phyloP scores from a whole-genome alignment of 306 rosid genomes.

The Castanopsis chinensis region DNA sequence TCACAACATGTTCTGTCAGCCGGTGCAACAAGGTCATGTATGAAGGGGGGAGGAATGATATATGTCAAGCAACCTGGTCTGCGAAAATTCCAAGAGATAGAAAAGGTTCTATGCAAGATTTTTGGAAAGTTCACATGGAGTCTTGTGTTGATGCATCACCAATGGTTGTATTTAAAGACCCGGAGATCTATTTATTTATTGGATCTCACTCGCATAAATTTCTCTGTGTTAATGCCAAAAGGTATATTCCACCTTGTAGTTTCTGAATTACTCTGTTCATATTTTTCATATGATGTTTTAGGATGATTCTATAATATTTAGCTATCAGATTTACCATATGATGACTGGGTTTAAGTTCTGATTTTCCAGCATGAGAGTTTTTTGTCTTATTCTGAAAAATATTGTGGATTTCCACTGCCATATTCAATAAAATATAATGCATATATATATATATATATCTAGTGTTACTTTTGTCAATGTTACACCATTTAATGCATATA shows the following conservation, averaged over 20 bases:
- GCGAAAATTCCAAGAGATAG: slow-evolving; percentile 38
- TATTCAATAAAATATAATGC: neutral
- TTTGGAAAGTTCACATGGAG: slow-evolving; percentile 79
- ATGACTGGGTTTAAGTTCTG: neutral
- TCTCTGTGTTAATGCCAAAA: slow-evolving; percentile 72
- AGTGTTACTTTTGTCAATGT: no score
- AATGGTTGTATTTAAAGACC: slow-evolving; percentile 55
- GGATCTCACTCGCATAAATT: slow-evolving; percentile 91
- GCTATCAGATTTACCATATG: neutral
- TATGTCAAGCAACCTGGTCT: slow-evolving; percentile 35
- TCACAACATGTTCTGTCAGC: slow-evolving; percentile 59
- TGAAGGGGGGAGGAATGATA: slow-evolving; percentile 30
- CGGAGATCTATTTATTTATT: slow-evolving; percentile 60
- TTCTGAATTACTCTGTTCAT: neutral
- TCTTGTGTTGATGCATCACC: slow-evolving; percentile 98
- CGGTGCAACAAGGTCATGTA: slow-evolving; percentile 72
- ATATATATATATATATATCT: neutral
- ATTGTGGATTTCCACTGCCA: neutral
- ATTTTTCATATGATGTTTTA: slow-evolving; percentile 2
- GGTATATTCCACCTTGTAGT: slow-evolving; percentile 42
- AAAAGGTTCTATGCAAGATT: slow-evolving; percentile 43
- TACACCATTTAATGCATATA: no score
- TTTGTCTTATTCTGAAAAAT: neutral
- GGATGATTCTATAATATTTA: neutral
- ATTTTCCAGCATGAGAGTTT: neutral